Evolutionary conservation across 345 rosid genomes (phyloP).

Genomic region (Aquilaria sinensis): DNA sequence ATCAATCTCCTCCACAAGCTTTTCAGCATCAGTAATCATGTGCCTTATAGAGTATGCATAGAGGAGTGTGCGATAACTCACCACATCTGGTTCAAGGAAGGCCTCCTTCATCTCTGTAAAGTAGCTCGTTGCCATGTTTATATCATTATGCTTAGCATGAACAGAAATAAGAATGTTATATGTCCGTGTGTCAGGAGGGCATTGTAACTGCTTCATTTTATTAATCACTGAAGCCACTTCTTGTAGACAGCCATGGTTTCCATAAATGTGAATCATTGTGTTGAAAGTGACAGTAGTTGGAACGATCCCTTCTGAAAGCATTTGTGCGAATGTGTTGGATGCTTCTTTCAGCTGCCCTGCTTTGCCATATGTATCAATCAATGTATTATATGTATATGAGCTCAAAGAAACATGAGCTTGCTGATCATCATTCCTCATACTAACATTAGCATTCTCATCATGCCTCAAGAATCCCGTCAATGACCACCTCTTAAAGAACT

Average conservation of each 20-base stretch:
- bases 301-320: conserved; percentile 64
- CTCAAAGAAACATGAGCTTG: conserved; percentile 37
- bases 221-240: conserved; percentile 61
- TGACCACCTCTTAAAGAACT: conserved; percentile 76
- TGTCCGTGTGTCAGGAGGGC: conserved; percentile 78
- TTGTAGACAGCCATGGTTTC: conserved; percentile 57
- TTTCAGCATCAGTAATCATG: conserved; percentile 77
- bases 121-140: conserved; percentile 44
- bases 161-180: conserved; percentile 80
- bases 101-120: conserved; percentile 63
- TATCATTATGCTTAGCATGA: conserved; percentile 58
- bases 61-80: conserved; percentile 77
- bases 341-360: conserved; percentile 74
- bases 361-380: conserved; percentile 88
- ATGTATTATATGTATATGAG: conserved; percentile 64
- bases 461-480: conserved; percentile 29
- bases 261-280: conserved; percentile 78
- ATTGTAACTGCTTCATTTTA: conserved; percentile 67
- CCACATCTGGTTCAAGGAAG: conserved; percentile 63
- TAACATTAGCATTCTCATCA: conserved; percentile 12
- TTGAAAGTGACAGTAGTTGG: conserved; percentile 88
- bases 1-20: conserved; percentile 61
- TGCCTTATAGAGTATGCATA: conserved; percentile 76
- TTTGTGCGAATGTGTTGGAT: conserved; percentile 47
- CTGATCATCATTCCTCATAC: conserved; percentile 12